Evolutionary conservation across 345 rosid species (phyloP), one percentile per base, ranked within the genome.

Genomic region (Salix udensis): DNA sequence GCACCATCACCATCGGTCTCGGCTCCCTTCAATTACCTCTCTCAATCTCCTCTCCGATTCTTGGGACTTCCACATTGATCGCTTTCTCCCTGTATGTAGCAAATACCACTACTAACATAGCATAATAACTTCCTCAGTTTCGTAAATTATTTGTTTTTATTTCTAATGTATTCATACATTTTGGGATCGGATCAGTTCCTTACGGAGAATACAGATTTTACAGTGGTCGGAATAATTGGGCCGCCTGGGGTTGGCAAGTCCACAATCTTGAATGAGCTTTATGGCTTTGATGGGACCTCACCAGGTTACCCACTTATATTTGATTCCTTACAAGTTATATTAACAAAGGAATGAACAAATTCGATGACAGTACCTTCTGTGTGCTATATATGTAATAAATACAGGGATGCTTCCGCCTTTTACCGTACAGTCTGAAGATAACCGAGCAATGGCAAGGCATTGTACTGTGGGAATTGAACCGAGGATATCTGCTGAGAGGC

Each of bases 51-150:
- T 93, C 73, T 89, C 97, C 7, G 97, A 93, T 76, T 88, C 96
- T 9, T 91, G 97, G 97, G 97, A 91, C 36, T 89, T 93, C 72
- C 91, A 93, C 78, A 85, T 89, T 65, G 97, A 93, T 80, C 96
- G 97, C 73, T 87, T 93, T 68, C 89, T 92, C 42, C 97, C 97
- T 18, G 95, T 92, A 89, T 80, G 31, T 74, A 50, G n/a, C 66
- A 10, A 46, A 1, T 9, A 26, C 53, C 26, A 66, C 40, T 26
- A 19, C 62, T 61, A 31, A 15, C 39, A 50, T 28, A 19, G 10
- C 50, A 44, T 13, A 46, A 13, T 14, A 46, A 46, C 4, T 46
- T 46, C 50, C 50, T 46, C 50, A 46, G 50, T 46, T 46, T 46
- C 50, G 50, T 46, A 46, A 46, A 46, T 46, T 24, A 12, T 37